Conservation (phyloP, 129 eudicot species). For the Flaveria linearis region DNA sequence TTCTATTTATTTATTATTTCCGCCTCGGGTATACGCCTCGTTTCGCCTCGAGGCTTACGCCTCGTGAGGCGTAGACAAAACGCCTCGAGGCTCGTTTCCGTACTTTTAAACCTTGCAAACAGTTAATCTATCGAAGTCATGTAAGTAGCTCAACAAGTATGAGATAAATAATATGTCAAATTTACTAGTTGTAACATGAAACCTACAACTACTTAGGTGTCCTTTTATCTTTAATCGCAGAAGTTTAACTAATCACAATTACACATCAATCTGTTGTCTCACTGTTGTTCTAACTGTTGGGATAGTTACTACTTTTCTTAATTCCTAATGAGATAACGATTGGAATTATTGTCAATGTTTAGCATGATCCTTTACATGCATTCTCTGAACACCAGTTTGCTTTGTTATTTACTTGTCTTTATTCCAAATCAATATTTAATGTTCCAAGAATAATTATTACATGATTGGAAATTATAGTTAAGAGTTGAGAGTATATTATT, state of each 20-base stretch:
- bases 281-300: background rate
- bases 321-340: background rate
- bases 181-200: background rate
- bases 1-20: too few relatives aligned
- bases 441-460: background rate
- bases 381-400: background rate
- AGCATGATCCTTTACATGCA: background rate
- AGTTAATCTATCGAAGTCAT: background rate
- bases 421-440: background rate
- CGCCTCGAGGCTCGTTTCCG: too few relatives aligned
- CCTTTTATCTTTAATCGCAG: background rate
- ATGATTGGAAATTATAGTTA: background rate
- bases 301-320: background rate
- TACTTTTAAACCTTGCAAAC: too few relatives aligned
- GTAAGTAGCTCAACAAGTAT: background rate
- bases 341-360: background rate
- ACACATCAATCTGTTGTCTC: background rate
- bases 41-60: too few relatives aligned
- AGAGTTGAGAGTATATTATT: background rate
- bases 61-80: too few relatives aligned
- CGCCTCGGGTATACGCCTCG: too few relatives aligned
- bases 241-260: background rate
- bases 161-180: background rate
- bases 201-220: background rate
- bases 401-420: background rate